Conservation (phyloP, 2,329 filamentous ascomycete species). For the Akanthomyces uredinophilus region DNA sequence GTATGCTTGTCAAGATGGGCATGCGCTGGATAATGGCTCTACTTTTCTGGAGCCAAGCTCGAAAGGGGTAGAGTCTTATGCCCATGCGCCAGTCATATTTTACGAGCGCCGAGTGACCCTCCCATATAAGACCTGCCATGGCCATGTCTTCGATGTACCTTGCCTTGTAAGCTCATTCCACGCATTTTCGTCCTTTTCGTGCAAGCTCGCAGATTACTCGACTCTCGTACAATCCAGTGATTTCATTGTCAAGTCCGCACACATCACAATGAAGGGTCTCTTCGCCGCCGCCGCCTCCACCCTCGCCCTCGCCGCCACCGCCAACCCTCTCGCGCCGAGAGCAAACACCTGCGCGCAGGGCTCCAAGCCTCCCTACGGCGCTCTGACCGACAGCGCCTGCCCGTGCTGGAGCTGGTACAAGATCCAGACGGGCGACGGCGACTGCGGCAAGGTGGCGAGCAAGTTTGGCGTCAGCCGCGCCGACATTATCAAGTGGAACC, state of each 20-base stretch:
- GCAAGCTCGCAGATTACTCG: no score
- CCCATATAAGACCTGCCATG: background rate
- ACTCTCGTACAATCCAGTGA: background rate
- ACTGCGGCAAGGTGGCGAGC: constrained; percentile 11
- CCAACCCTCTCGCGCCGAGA: background rate
- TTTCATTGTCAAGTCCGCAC: background rate
- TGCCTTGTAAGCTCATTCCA: no score
- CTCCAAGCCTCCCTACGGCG: constrained; percentile 4
- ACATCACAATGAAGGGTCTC: constrained; percentile 2
- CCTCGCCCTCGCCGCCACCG: background rate
- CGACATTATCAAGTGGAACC: constrained; percentile 12
- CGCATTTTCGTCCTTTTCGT: no score
- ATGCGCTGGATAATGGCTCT: background rate
- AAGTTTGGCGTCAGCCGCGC: constrained; percentile 2
- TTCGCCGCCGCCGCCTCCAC: background rate
- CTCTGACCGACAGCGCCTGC: constrained; percentile 9
- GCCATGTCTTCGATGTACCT: background rate
- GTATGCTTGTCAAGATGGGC: background rate
- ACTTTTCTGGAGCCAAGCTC: background rate
- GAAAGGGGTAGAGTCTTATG: background rate
- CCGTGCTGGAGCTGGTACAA: constrained; percentile 14
- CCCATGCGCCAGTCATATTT: background rate
- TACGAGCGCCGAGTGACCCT: background rate
- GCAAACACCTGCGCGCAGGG: constrained; percentile 4
- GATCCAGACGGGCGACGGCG: constrained; percentile 7